Evolutionary conservation across 371 early-diverging fungal species (phyloP), one percentile per base, ranked within the genome.

Genomic region (Actinomortierella wolfii): DNA sequence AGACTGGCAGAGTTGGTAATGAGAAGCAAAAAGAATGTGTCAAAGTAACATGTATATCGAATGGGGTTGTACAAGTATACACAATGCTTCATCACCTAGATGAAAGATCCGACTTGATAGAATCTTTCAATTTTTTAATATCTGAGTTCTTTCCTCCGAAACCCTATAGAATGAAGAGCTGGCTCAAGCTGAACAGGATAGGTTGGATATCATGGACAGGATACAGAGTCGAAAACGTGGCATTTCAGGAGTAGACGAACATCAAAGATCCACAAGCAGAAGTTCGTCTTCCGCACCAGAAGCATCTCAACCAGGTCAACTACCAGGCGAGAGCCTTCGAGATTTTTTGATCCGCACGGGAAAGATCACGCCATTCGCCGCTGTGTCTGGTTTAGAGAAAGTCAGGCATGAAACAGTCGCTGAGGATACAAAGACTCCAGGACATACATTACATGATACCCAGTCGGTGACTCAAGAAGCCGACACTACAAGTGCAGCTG

Each of bases 341-440:
- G 92, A 92, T 6, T 81, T 78, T 48, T 75, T 92, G 40, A 88
- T 91, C 59, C 78, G 90, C 20, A 87, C 86, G 8, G 92, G 94
- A 28, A 88, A 90, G 67, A 89, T 92, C 47, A 93, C 88, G 0
- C 94, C 94, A 0, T 94, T 94, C 73, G 76, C 79, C 5, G 62
- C 77, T 9, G 54, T 81, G 52, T 59, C 68, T 5, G 77, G 79
- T 11, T 50, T 76, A 17, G 70, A 75, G 54, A 70, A 58, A 24
- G 54, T 57, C 56, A 64, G 52, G 20, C 57, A 46, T 11, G 34
- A 11, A 34, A 34, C 34, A 4, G 11, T 11, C 34, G 7, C n/a
- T n/a, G n/a, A n/a, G n/a, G n/a, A n/a, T n/a, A n/a, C n/a, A n/a
- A n/a, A n/a, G n/a, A n/a, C 34, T 34, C 34, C 34, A 34, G 34